Evolutionary conservation across 2,329 filamentous ascomycete genomes (phyloP).

Genomic region (Monilinia vaccinii-corymbosi): DNA sequence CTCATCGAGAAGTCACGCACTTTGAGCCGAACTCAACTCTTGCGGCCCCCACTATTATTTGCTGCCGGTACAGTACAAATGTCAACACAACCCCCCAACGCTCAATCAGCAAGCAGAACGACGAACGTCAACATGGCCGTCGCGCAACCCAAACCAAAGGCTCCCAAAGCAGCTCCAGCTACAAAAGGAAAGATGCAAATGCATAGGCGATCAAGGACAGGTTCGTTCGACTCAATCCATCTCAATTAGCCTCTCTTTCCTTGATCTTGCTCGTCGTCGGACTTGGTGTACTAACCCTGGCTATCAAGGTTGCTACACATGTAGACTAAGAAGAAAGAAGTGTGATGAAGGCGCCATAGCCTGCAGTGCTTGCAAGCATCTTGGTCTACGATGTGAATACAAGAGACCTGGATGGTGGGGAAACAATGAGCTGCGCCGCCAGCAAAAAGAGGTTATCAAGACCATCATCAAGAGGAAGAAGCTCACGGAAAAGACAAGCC

Average conservation of each 20-base stretch:
- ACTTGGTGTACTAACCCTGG: slow-evolving; percentile 39
- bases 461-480: slow-evolving; percentile 96
- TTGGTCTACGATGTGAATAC: slow-evolving; percentile 88
- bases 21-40: slow-evolving; percentile 7
- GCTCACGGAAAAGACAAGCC: slow-evolving; percentile 71
- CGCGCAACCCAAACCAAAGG: slow-evolving; percentile 51
- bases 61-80: slow-evolving; percentile 38
- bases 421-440: slow-evolving; percentile 75
- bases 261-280: slow-evolving; percentile 30
- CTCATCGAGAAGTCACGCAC: slow-evolving; percentile 12
- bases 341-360: slow-evolving; percentile 55
- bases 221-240: slow-evolving; percentile 45
- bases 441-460: slow-evolving; percentile 94
- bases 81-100: slow-evolving; percentile 57
- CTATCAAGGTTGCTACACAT: slow-evolving; percentile 54
- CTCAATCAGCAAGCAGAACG: slow-evolving; percentile 32
- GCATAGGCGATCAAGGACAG: slow-evolving; percentile 90
- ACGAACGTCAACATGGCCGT: slow-evolving; percentile 44
- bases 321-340: slow-evolving; percentile 58
- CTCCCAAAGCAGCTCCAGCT: slow-evolving; percentile 44
- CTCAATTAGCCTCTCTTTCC: slow-evolving; percentile 35
- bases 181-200: slow-evolving; percentile 71
- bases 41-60: slow-evolving; percentile 20
- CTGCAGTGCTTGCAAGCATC: slow-evolving; percentile 56
- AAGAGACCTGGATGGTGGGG: slow-evolving; percentile 97